These are phyloP conservation scores for Apiotrichum veenhuisii DNA, from an alignment of 1,284 basidiomycete species.

Conservation along the genomic window DNA sequence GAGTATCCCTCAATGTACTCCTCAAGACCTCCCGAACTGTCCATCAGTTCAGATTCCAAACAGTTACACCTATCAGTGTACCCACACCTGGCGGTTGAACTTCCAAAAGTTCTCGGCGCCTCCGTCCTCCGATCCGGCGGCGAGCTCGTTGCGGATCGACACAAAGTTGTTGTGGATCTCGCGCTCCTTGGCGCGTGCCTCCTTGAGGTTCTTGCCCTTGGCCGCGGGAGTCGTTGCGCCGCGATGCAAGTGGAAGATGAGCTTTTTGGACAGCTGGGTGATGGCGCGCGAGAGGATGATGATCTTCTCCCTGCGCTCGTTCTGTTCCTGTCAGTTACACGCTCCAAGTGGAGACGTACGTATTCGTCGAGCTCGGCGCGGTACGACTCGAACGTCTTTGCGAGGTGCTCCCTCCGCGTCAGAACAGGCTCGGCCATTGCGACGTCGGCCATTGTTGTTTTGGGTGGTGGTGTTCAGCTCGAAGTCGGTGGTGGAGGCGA, in stretches of 20 bases:
- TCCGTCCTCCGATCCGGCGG: conserved; percentile 50
- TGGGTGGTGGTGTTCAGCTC: not conserved
- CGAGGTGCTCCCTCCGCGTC: conserved; percentile 34
- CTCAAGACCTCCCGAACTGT: conserved; percentile 59
- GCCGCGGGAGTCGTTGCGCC: conserved; percentile 52
- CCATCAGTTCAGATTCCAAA: not conserved
- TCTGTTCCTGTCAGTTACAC: conserved; percentile 23
- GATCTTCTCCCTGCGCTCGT: conserved; percentile 47
- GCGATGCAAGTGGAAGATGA: conserved; percentile 90
- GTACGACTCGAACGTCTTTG: conserved; percentile 42
- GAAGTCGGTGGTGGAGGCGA: not conserved
- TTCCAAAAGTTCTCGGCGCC: conserved; percentile 62
- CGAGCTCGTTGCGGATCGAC: conserved; percentile 61
- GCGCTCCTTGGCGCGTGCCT: conserved; percentile 64
- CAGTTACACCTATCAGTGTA: not conserved
- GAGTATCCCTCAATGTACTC: conserved; percentile 92
- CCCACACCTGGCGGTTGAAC: conserved; percentile 70
- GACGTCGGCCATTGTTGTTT: conserved; percentile 22
- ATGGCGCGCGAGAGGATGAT: conserved; percentile 64
- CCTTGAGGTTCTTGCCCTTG: conserved; percentile 42
- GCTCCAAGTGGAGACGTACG: conserved; percentile 23
- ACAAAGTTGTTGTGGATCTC: conserved; percentile 68
- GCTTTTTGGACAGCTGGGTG: conserved; percentile 88
- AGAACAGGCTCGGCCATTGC: conserved; percentile 17
- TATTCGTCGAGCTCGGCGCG: conserved; percentile 42